These are phyloP conservation scores for Trypanosoma vivax DNA, from an alignment of 208 protist genomes.

Conservation along the genomic window DNA sequence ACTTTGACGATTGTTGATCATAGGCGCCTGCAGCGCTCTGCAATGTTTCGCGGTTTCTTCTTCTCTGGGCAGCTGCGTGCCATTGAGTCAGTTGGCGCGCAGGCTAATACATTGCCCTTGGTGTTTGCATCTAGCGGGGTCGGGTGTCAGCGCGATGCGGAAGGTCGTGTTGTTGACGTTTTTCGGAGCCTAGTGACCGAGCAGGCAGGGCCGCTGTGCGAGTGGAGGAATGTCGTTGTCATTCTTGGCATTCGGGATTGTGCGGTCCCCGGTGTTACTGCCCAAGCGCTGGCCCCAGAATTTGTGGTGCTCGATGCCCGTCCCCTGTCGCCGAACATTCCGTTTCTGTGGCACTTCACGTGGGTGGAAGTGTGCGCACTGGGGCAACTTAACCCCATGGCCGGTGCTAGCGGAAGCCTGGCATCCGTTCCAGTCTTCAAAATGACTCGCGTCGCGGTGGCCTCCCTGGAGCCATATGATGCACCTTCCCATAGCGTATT, in stretches of 20 bases:
- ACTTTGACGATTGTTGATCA: conserved; percentile 18
- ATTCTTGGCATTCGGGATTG: conserved; percentile 17
- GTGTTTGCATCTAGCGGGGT: conserved; percentile 4
- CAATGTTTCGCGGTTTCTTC: conserved; percentile 35
- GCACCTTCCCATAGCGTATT: conserved; percentile 19
- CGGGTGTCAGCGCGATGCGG: not conserved
- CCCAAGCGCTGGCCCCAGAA: not conserved
- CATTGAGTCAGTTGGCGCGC: conserved; percentile 30
- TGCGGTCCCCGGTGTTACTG: not conserved
- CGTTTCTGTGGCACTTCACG: conserved; percentile 31
- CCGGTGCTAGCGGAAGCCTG: not conserved
- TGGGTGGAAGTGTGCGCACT: conserved; percentile 35
- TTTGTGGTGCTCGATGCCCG: conserved; percentile 29
- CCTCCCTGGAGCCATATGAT: conserved; percentile 22
- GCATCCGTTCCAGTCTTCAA: conserved; percentile 21
- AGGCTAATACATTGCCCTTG: conserved; percentile 21
- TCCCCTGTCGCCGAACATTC: conserved; percentile 21
- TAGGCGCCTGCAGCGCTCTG: conserved; percentile 13
- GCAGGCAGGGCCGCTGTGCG: not conserved
- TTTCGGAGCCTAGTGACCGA: conserved; percentile 2
- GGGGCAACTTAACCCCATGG: conserved; percentile 17
- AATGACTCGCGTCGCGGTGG: conserved; percentile 12
- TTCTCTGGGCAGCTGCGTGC: conserved; percentile 21
- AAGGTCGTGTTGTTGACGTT: conserved; percentile 6
- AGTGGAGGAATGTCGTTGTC: conserved; percentile 16